Conservation (phyloP, 2,329 filamentous ascomycete species). For the Aquanectria penicillioides region DNA sequence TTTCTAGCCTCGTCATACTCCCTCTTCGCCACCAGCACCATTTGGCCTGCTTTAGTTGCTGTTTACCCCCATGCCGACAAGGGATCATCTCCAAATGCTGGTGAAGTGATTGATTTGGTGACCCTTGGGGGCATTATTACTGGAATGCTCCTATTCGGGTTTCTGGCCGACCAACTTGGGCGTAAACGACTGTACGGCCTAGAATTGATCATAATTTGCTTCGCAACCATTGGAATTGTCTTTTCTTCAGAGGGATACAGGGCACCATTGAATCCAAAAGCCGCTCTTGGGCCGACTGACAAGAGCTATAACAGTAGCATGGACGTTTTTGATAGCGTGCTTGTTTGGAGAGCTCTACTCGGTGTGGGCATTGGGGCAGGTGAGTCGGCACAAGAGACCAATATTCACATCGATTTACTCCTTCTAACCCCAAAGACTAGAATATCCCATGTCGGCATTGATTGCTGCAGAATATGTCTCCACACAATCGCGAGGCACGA, state of each 20-base stretch:
- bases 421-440: conserved; percentile 22
- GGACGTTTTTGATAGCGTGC: conserved; percentile 8
- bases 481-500: conserved; percentile 37
- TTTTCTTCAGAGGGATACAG: conserved; percentile 27
- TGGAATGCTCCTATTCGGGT: conserved; percentile 37
- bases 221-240: conserved; percentile 37
- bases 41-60: conserved; percentile 39
- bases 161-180: conserved; percentile 38
- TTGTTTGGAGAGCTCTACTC: conserved; percentile 1
- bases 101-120: conserved; percentile 32
- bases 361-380: conserved; percentile 43
- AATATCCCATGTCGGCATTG: conserved; percentile 42
- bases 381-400: conserved; percentile 10
- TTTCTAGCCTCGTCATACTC: conserved; percentile 45
- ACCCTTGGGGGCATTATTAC: conserved; percentile 35
- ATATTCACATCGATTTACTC: background rate
- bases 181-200: conserved; percentile 39
- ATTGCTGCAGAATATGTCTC: conserved; percentile 43
- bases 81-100: conserved; percentile 9
- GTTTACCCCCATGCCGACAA: conserved; percentile 34
- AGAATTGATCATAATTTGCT: conserved; percentile 37
- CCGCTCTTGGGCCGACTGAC: background rate
- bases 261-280: background rate
- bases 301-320: background rate
- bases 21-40: conserved; percentile 42